Conservation (phyloP, 164 flowering plant species). For the Warburgia ugandensis region DNA sequence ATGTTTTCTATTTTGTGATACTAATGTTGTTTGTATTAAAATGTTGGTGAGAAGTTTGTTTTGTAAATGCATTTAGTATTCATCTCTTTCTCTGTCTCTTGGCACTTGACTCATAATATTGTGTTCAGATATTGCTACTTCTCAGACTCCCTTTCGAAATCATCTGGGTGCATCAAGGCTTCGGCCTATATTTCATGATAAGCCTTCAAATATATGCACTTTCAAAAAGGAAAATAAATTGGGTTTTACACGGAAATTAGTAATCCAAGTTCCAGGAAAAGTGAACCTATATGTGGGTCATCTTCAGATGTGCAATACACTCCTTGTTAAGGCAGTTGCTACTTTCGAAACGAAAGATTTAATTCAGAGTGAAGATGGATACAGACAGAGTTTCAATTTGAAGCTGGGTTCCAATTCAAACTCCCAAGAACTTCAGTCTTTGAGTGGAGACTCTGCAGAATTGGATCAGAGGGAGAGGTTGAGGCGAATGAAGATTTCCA, state of each 20-base stretch:
- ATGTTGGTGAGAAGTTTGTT: too few relatives aligned
- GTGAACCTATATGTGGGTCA: constrained; percentile 14
- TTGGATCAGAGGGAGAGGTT: constrained; percentile 56
- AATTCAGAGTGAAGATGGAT: constrained; percentile 21
- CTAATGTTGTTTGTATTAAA: not conserved
- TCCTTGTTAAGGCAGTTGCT: constrained; percentile 51
- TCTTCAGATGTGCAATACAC: constrained; percentile 12
- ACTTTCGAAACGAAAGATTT: constrained; percentile 41
- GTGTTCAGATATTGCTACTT: constrained; percentile 47
- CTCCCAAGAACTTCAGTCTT: constrained; percentile 10
- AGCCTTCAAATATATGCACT: constrained; percentile 14
- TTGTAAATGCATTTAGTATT: not conserved
- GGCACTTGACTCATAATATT: not conserved
- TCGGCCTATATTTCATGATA: constrained; percentile 20
- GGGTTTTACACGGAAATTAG: constrained; percentile 24
- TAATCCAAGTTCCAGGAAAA: constrained; percentile 22
- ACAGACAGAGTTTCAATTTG: constrained; percentile 8
- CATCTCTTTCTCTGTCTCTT: not conserved
- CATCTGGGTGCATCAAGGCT: constrained; percentile 25
- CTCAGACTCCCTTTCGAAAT: constrained; percentile 42
- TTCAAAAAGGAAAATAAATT: constrained; percentile 27
- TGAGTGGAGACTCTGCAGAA: constrained; percentile 28
- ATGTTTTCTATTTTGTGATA: not conserved
- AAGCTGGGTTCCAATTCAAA: constrained; percentile 17
- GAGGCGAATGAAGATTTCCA: constrained; percentile 77